Evolutionary conservation across 1,284 basidiomycete genomes (phyloP), one percentile per base, ranked within the genome.

Genomic region (Moniliophthora roreri): DNA sequence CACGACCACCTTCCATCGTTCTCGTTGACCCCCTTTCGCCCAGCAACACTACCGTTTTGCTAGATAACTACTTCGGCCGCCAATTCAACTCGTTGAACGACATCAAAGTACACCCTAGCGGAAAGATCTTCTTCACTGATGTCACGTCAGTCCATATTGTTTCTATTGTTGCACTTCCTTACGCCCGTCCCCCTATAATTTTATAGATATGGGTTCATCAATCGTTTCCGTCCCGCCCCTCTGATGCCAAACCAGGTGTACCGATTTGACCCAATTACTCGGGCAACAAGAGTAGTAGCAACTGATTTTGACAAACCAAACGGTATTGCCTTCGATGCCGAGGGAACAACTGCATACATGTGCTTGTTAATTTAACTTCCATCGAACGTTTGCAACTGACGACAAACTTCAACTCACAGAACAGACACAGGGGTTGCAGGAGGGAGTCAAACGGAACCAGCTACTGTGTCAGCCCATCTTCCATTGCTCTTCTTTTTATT

Each of bases 11-110:
- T 7, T 82, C 80, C 2, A 65, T 92, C 21, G 83, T 78, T 0
- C 74, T 85, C 35, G 82, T 91, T 49, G 80, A 91, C 63, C 87
- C 89, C 0, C 58, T 60, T 0, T 61, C 79, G 11, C 89, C 89
- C 0, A 75, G 80, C 66, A 85, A 87, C 52, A 68, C 77, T 6
- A 85, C 84, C 18, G 78, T 87, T 39, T 62, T 88, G 15, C 63
- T 89, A 52, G 83, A 89, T 71, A 90, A 87, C 68, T 86, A 75
- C 63, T 87, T 80, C 60, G 90, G 90, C 2, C 74, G 87, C 8
- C 88, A 91, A 62, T 93, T 92, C 72, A 91, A 89, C 69, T 88
- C 88, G 1, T 69, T 91, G 50, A 91, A 93, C 65, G 91, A 93
- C 63, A 72, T 87, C 53, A 89, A 87, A 61, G 73, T 91, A 3